Evolutionary conservation across 768 basidiomycete genomes (phyloP).

Genomic region (Lentinus brumalis): DNA sequence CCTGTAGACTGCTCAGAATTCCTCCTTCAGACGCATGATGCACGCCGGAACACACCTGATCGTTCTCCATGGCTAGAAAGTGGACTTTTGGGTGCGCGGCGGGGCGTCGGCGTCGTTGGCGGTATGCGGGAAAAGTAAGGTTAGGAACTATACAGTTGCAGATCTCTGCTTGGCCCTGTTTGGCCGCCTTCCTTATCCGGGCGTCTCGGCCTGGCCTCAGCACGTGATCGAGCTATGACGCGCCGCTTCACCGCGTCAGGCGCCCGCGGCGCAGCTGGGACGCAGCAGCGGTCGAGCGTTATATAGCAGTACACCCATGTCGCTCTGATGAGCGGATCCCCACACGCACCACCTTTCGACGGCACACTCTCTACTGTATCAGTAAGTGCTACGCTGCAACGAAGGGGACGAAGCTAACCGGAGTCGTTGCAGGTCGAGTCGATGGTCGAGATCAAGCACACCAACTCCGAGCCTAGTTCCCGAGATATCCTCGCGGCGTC

Average conservation of each 20-base stretch:
- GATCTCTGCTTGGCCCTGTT: conserved; percentile 21
- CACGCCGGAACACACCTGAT: conserved; percentile 57
- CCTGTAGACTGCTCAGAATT: conserved; percentile 47
- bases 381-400: conserved; percentile 19
- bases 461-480: conserved; percentile 11
- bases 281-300: conserved; percentile 13
- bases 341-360: conserved; percentile 30
- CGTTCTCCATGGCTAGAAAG: conserved; percentile 79
- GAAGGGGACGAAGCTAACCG: not conserved
- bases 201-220: not conserved
- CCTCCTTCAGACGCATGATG: not conserved
- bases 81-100: conserved; percentile 23
- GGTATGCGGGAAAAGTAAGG: conserved; percentile 26
- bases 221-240: conserved; percentile 24
- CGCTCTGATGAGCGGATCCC: conserved; percentile 21
- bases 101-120: conserved; percentile 23
- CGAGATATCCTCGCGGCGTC: conserved; percentile 10
- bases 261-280: conserved; percentile 21
- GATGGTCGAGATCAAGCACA: conserved; percentile 35
- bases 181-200: conserved; percentile 15
- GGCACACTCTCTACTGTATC: conserved; percentile 46
- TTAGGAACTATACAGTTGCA: conserved; percentile 36
- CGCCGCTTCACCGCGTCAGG: conserved; percentile 9
- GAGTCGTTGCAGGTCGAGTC: conserved; percentile 26
- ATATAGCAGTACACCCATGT: conserved; percentile 14